A percentile compares a stretch with the other conserved stretches of the same genome.
phyloP scores from a whole-genome alignment of 2,329 filamentous ascomycete genomes.

The Microsporum ferrugineum region DNA sequence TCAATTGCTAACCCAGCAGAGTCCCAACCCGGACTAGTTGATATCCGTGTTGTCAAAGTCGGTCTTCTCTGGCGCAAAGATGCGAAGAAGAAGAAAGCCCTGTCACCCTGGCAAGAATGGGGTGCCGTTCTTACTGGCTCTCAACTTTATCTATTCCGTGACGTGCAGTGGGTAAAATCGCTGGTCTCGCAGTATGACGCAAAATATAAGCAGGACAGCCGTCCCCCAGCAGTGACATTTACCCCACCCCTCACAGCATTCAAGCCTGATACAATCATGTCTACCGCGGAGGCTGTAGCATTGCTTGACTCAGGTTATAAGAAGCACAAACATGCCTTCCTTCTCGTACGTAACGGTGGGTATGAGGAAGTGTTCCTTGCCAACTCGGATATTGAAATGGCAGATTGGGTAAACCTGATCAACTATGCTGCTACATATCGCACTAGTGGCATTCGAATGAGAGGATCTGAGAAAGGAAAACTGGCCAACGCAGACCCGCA shows the following conservation, averaged over 20 bases:
- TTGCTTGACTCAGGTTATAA: slow-evolving; percentile 77
- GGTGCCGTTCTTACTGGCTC: slow-evolving; percentile 93
- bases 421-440: slow-evolving; percentile 94
- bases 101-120: slow-evolving; percentile 98
- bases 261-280: slow-evolving; percentile 87
- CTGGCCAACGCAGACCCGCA: slow-evolving; percentile 68
- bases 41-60: slow-evolving; percentile 95
- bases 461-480: slow-evolving; percentile 55
- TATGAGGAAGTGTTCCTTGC: slow-evolving; percentile 85
- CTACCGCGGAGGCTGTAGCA: slow-evolving; percentile 84
- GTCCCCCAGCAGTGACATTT: slow-evolving; percentile 65
- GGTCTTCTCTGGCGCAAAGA: slow-evolving; percentile 92
- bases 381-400: slow-evolving; percentile 81
- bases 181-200: slow-evolving; percentile 79
- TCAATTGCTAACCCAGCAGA: slow-evolving; percentile 75
- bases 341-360: slow-evolving; percentile 76
- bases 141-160: slow-evolving; percentile 92
- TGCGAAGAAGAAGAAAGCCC: slow-evolving; percentile 79
- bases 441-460: slow-evolving; percentile 80
- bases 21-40: slow-evolving; percentile 82
- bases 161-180: slow-evolving; percentile 82
- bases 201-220: slow-evolving; percentile 66
- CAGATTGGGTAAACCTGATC: slow-evolving; percentile 91
- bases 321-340: slow-evolving; percentile 87
- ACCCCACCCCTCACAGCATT: slow-evolving; percentile 82